These are phyloP conservation scores for Protomyces inouyei DNA, from an alignment of 1,139 yeast genomes.

Conservation along the genomic window DNA sequence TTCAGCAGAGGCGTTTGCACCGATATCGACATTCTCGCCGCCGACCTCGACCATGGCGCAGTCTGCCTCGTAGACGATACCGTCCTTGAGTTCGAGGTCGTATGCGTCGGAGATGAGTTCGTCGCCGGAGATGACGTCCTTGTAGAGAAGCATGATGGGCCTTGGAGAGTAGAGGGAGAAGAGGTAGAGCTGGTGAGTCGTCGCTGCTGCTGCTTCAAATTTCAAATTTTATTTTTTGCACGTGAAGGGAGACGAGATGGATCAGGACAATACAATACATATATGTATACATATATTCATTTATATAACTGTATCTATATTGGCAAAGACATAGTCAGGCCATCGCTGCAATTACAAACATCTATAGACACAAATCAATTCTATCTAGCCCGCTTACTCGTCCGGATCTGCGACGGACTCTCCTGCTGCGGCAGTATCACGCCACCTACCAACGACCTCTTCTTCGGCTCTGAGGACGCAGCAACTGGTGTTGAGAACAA, in stretches of 20 bases:
- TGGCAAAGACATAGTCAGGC: too few relatives aligned
- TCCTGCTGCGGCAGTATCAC: background rate
- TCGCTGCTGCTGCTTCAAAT: too few relatives aligned
- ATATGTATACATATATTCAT: too few relatives aligned
- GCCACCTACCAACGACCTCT: background rate
- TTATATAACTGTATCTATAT: too few relatives aligned
- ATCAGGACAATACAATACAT: too few relatives aligned
- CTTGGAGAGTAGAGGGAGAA: background rate
- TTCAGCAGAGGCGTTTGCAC: slow-evolving; percentile 99
- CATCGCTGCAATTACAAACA: too few relatives aligned
- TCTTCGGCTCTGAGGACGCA: background rate
- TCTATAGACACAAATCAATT: too few relatives aligned
- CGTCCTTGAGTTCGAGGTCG: slow-evolving; percentile 79
- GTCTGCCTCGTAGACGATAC: slow-evolving; percentile 93
- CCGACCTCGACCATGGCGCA: slow-evolving; percentile 84
- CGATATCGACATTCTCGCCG: slow-evolving; percentile 87
- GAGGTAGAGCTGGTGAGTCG: background rate
- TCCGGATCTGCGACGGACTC: background rate
- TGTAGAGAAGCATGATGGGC: slow-evolving; percentile 30
- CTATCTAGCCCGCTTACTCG: background rate
- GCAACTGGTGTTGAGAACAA: background rate
- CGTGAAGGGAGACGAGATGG: background rate
- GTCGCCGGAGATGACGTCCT: slow-evolving; percentile 87
- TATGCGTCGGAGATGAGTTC: slow-evolving; percentile 96
- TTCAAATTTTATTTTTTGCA: background rate